These are phyloP conservation scores for Rhizopogon hawkerae DNA, from an alignment of 1,284 basidiomycete species.

Conservation along the genomic window DNA sequence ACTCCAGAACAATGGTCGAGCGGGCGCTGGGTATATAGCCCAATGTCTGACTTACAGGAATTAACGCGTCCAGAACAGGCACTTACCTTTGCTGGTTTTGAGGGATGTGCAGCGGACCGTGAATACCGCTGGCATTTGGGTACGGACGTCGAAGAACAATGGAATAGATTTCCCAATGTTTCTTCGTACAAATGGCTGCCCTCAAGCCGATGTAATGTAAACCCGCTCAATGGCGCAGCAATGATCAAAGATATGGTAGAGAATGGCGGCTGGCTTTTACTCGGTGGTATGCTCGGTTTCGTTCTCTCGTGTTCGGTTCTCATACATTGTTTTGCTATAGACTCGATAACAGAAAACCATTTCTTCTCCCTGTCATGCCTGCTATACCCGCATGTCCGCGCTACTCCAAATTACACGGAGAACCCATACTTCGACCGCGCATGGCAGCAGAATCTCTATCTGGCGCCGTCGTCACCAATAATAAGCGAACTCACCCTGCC, in stretches of 20 bases:
- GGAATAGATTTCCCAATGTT: constrained; percentile 44
- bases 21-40: constrained; percentile 35
- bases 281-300: constrained; percentile 41
- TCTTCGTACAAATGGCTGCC: constrained; percentile 47
- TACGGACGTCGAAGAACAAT: constrained; percentile 37
- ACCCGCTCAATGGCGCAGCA: constrained; percentile 31
- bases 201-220: constrained; percentile 32
- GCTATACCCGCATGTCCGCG: constrained; percentile 56
- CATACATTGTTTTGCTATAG: constrained; percentile 24
- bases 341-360: constrained; percentile 61
- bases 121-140: constrained; percentile 58
- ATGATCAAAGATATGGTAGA: constrained; percentile 52
- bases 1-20: constrained; percentile 35
- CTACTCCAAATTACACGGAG: constrained; percentile 50
- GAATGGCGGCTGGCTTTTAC: constrained; percentile 57
- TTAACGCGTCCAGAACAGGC: constrained; percentile 37
- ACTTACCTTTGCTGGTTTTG: constrained; percentile 43
- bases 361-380: constrained; percentile 63
- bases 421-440: constrained; percentile 49
- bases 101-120: constrained; percentile 52
- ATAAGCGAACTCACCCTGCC: constrained; percentile 36
- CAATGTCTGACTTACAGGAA: constrained; percentile 27
- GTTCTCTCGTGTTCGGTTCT: neutral
- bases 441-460: constrained; percentile 56
- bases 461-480: constrained; percentile 40